phyloP scores from a whole-genome alignment of 768 basidiomycete genomes.

The Thelephora ganbajun region DNA sequence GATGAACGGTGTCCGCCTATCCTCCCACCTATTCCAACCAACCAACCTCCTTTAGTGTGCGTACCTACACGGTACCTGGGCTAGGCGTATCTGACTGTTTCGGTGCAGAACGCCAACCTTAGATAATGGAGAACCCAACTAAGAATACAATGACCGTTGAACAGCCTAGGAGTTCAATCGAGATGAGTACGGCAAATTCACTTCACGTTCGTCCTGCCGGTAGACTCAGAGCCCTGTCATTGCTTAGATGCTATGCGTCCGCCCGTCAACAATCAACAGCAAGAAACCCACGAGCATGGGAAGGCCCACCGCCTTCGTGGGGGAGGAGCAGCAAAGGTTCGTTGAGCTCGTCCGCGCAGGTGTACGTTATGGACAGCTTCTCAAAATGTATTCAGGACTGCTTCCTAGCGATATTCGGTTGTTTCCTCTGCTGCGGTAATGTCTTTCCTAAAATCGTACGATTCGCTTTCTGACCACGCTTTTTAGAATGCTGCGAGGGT shows the following conservation, averaged over 20 bases:
- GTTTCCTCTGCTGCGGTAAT: conserved; percentile 63
- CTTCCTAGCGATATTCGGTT: conserved; percentile 43
- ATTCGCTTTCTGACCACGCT: neutral
- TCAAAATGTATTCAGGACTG: conserved; percentile 35
- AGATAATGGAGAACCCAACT: neutral
- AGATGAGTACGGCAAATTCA: neutral
- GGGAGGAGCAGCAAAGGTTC: conserved; percentile 55
- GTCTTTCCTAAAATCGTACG: neutral
- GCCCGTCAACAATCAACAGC: too few species aligned
- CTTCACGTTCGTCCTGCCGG: neutral
- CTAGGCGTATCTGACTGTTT: too few species aligned
- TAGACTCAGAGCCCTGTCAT: neutral
- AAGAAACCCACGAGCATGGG: conserved; percentile 23
- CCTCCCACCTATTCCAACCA: too few species aligned
- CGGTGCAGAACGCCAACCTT: too few species aligned
- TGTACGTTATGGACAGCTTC: neutral
- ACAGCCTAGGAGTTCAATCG: neutral
- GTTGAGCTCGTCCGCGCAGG: neutral
- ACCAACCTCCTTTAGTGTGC: too few species aligned
- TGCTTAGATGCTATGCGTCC: neutral
- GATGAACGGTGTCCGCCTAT: too few species aligned
- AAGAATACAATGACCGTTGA: neutral
- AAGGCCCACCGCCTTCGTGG: conserved; percentile 52
- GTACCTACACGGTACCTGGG: too few species aligned
- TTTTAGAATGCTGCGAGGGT: conserved; percentile 58